These are phyloP conservation scores for Aspergillus jensenii DNA, from an alignment of 2,329 filamentous ascomycete genomes.

Conservation along the genomic window DNA sequence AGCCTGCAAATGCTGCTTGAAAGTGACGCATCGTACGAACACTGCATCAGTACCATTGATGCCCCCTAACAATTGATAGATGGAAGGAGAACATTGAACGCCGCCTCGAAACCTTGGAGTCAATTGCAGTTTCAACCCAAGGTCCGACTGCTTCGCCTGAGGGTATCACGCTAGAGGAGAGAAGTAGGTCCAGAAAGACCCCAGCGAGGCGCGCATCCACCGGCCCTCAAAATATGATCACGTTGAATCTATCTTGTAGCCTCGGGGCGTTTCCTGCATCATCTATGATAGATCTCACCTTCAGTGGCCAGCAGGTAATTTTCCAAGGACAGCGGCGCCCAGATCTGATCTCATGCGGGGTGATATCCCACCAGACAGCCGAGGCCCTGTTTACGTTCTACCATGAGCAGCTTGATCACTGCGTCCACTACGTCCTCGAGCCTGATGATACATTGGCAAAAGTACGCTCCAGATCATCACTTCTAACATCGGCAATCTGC, in stretches of 20 bases:
- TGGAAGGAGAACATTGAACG: background rate
- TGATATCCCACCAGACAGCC: background rate
- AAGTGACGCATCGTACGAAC: background rate
- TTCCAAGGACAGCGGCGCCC: background rate
- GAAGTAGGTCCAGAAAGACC: background rate
- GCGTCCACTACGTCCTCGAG: background rate
- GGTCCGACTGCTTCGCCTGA: background rate
- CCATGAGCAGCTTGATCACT: background rate
- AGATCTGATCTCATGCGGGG: background rate
- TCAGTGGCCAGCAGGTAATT: background rate
- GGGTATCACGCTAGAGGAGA: background rate
- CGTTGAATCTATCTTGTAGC: background rate
- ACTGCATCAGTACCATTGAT: background rate
- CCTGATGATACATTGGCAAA: background rate
- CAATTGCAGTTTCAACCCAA: background rate
- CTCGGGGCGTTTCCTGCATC: background rate
- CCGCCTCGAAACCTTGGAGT: background rate
- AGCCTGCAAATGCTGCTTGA: background rate
- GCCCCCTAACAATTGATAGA: background rate
- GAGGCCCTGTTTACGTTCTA: background rate
- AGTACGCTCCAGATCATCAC: background rate
- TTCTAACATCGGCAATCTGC: background rate
- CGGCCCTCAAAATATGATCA: background rate
- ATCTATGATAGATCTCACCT: background rate
- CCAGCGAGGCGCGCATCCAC: background rate